Evolutionary conservation across 306 rosid genomes (phyloP), one percentile per base, ranked within the genome.

Genomic region (Dryas alaskensis): DNA sequence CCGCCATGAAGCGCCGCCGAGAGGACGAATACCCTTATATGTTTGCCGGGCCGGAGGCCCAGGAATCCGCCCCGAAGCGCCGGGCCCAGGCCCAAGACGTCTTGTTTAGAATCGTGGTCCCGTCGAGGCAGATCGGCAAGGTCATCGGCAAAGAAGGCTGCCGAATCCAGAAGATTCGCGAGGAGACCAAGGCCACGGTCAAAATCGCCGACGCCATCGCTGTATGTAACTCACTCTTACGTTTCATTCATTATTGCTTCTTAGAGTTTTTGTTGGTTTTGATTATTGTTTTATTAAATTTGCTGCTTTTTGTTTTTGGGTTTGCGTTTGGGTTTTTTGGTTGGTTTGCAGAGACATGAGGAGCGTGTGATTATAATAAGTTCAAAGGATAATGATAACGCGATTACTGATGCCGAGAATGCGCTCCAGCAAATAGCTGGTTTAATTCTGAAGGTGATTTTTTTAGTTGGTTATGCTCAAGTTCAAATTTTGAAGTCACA

Each of bases 291-390:
- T 44, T 43, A 57, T 9, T 59, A 43, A 47, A 74, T 53, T 5
- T 59, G 27, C 40, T 52, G 19, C n/a, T 48, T 4, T 39, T 65
- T n/a, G 4, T 37, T 17, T 40, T 59, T 11, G 5, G 43, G 8
- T 43, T 43, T 6, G 0, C 22, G 22, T 22, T 22, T 22, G 22
- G n/a, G 27, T 1, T 17, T 9, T 50, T 14, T 22, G 17, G 2
- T 31, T 4, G 4, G 13, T 31, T 67, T 80, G 85, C 86, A 93
- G 98, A 85, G 93, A 60, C 88, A 93, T 65, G 98, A 93, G 84
- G 98, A 93, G 73, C 92, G 98, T 43, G 98, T 93, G 78, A 91
- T 93, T 76, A 91, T 93, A 69, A 85, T 91, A 78, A 93, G 97
- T 71, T 91, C 97, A 4, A 91, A 89, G 83, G 91, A 89, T 60